These are phyloP conservation scores for Saitoella complicata DNA, from an alignment of 805 yeast species.

Conservation along the genomic window DNA sequence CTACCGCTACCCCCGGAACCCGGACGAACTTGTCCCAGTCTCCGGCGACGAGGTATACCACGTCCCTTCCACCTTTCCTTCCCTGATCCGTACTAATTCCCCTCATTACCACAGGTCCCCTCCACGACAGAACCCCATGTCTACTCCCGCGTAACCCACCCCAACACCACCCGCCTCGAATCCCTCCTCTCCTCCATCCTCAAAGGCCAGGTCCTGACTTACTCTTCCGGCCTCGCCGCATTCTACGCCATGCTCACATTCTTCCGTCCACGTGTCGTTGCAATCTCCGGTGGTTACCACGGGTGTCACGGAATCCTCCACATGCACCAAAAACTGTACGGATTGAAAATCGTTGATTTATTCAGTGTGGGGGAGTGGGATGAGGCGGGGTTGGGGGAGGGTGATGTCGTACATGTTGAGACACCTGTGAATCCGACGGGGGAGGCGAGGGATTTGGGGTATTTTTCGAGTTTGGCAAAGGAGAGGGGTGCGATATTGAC, in stretches of 20 bases:
- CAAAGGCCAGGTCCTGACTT: constrained; percentile 49
- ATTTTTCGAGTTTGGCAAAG: constrained; percentile 58
- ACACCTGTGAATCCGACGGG: constrained; percentile 85
- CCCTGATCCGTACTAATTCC: too few species aligned
- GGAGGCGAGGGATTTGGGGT: constrained; percentile 39
- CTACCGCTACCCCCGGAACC: constrained; percentile 47
- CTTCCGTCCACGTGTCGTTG: constrained; percentile 55
- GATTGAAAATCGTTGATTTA: constrained; percentile 29
- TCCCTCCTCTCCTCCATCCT: constrained; percentile 42
- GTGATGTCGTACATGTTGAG: constrained; percentile 69
- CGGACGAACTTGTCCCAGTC: constrained; percentile 33
- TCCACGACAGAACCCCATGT: constrained; percentile 18
- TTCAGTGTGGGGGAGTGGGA: constrained; percentile 16
- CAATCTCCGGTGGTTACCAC: constrained; percentile 69
- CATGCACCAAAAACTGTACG: constrained; percentile 44
- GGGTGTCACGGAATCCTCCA: constrained; percentile 64
- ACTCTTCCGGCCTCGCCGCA: constrained; percentile 69
- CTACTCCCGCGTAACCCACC: constrained; percentile 65
- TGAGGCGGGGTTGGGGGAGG: constrained; percentile 37
- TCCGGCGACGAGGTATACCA: constrained; percentile 2
- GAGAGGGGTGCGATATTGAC: constrained; percentile 53
- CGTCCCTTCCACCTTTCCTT: too few species aligned
- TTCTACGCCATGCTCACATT: constrained; percentile 58
- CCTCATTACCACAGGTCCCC: too few species aligned
- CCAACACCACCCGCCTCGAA: constrained; percentile 55